Base-by-base conservation (phyloP, 1,284 basidiomycete species). In the Rhizopogon parksii region DNA sequence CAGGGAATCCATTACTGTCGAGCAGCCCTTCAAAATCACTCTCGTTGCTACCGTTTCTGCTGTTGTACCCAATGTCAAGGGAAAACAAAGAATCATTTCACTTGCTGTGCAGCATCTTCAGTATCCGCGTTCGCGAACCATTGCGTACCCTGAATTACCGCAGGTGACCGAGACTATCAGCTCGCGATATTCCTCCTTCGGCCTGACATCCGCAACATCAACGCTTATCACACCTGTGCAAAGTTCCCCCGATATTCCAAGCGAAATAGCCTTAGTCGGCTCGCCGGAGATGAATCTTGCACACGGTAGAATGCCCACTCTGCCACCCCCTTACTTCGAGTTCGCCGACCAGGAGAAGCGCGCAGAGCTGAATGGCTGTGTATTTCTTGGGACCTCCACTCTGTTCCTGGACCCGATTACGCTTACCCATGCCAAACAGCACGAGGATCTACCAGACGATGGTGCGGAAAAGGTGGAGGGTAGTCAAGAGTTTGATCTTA, bases 81-180 rank as follows among this genome's bases (percentile, higher is more conserved):
- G 61, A 2, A 60, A 66, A 21, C 67, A 68, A 17, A 73, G 80
- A 5, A 60, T 72, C 5, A 55, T 86, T 15, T 69, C 67, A 8
- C 64, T 89, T 19, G 82, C 75, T 8, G 71, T 88, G 4, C 88
- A 90, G 57, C 84, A 86, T 57, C 66, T 83, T 9, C 73, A 74
- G 38, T 70, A 72, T 15, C 70, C 69, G 36, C 70, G 64, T 3
- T 56, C 63, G 5, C 57, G 58, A 3, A 45, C 56, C 7, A 56
- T 55, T 14, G 46, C 48, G 2, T 49, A 54, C 1, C 47, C 58
- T 3, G 58, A 62, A 19, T 46, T 47, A 27, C 36, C 40, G 2
- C 34, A 39, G 17, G 32, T 25, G 17, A 36, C 46, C 0, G 15
- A 19, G 3, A 27, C 52, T 15, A 47, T 45, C 40, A 48, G 38